These are phyloP conservation scores for Tuber melanosporum DNA, from an alignment of 495 filamentous ascomycete genomes.

Conservation along the genomic window DNA sequence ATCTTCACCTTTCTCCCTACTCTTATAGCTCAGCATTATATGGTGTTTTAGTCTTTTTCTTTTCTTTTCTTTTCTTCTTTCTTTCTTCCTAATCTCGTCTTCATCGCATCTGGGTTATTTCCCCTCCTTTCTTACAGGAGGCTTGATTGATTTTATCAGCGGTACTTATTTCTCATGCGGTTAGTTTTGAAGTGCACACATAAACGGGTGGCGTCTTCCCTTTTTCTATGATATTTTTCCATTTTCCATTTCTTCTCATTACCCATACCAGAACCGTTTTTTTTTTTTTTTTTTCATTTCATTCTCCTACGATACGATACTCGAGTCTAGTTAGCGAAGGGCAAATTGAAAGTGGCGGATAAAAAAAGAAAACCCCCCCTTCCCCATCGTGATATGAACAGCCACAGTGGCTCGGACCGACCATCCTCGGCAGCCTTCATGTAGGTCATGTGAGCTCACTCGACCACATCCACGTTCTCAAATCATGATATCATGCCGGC, in stretches of 20 bases:
- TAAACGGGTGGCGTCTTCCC: not conserved
- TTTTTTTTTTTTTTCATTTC: not conserved
- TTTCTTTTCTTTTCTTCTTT: not conserved
- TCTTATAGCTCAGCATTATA: not conserved
- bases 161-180: not conserved
- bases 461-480: not conserved
- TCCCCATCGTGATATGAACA: not conserved
- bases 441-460: not conserved
- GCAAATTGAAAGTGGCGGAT: constrained; percentile 4
- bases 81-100: not conserved
- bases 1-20: not conserved
- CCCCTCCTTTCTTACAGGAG: not conserved
- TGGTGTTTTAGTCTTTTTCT: not conserved
- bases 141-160: not conserved
- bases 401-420: constrained; percentile 2
- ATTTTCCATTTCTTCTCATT: not conserved
- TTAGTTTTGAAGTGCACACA: not conserved
- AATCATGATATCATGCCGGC: not conserved
- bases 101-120: not conserved
- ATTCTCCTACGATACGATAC: not conserved
- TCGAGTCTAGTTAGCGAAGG: constrained; percentile 3
- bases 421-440: not conserved
- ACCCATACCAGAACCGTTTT: not conserved
- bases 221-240: not conserved
- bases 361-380: not conserved